phyloP scores from a whole-genome alignment of 345 rosid species.

The Eucalyptus curtisii region DNA sequence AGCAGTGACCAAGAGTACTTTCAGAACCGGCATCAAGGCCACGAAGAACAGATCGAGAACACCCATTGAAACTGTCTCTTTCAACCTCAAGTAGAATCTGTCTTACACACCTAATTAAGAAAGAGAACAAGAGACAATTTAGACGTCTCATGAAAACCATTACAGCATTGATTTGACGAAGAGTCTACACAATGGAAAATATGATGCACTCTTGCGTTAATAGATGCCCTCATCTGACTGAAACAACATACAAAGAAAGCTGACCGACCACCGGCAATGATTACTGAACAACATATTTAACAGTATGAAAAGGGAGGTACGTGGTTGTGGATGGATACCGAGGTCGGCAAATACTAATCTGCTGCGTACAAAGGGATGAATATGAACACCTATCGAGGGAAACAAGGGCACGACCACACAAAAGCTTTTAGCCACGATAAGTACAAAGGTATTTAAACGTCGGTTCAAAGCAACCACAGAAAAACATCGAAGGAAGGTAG shows the following conservation, averaged over 20 bases:
- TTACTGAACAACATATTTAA: neutral
- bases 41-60: conserved; percentile 7
- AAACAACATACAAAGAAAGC: neutral
- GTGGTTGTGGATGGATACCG: neutral
- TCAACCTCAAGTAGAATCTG: neutral
- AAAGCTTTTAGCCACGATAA: neutral
- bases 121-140: neutral
- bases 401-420: neutral
- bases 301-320: neutral
- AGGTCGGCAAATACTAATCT: neutral
- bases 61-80: neutral
- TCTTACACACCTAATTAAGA: neutral
- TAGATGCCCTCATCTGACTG: neutral
- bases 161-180: neutral
- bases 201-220: neutral
- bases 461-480: neutral
- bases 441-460: neutral
- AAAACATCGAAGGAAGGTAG: neutral
- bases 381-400: neutral
- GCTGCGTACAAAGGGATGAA: neutral
- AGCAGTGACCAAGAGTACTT: conserved; percentile 15
- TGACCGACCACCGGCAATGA: neutral
- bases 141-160: neutral
- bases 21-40: conserved; percentile 19
- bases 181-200: neutral